Percentiles rank a stretch among this genome's conserved stretches.
These are phyloP conservation scores for Alternaria infectoria DNA, from an alignment of 2,329 filamentous ascomycete genomes.

Conservation along the genomic window DNA sequence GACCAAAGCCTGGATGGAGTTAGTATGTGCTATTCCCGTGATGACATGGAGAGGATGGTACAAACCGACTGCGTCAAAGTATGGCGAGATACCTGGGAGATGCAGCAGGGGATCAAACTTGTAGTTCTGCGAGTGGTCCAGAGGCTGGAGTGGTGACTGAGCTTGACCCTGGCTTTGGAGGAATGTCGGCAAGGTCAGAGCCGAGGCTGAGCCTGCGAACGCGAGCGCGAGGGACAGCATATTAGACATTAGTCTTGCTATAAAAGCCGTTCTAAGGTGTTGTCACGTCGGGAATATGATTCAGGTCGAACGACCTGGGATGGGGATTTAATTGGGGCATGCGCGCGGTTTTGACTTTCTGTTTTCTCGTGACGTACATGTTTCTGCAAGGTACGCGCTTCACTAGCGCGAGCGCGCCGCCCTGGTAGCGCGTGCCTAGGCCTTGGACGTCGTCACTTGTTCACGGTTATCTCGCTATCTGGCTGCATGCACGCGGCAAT, in stretches of 20 bases:
- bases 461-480: neutral
- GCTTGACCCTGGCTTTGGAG: conserved; percentile 6
- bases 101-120: conserved; percentile 57
- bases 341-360: conserved; percentile 9
- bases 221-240: conserved; percentile 24
- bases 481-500: neutral
- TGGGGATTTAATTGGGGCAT: neutral
- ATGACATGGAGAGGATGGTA: neutral
- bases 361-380: conserved; percentile 10
- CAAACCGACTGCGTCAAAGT: conserved; percentile 54
- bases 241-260: neutral
- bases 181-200: conserved; percentile 22
- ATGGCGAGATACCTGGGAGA: conserved; percentile 57
- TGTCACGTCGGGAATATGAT: neutral
- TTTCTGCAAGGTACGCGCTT: conserved; percentile 3
- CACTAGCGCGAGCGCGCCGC: conserved; percentile 6
- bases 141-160: conserved; percentile 24
- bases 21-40: neutral
- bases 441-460: conserved; percentile 4
- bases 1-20: conserved; percentile 40
- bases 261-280: neutral
- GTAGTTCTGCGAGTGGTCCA: conserved; percentile 45
- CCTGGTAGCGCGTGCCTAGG: neutral
- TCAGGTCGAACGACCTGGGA: neutral
- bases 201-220: conserved; percentile 27